Percentiles rank a stretch among this genome's conserved stretches.
These are phyloP conservation scores for Cyberlindnera nakhonratchasimensis DNA, from an alignment of 805 yeast species.

Conservation along the genomic window DNA sequence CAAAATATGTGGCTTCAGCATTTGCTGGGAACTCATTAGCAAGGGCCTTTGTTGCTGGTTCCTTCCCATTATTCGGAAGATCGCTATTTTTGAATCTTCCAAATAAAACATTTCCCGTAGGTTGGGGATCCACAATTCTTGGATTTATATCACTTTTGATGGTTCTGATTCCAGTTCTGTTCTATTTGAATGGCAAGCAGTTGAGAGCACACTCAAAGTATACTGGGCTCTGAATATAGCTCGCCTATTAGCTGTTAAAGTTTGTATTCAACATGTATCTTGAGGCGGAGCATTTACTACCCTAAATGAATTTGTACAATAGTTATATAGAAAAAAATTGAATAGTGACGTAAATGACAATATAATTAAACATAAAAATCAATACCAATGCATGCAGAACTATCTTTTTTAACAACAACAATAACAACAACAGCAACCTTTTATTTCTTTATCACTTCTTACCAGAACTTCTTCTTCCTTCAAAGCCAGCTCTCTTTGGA, in stretches of 20 bases:
- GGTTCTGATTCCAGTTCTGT: conserved; percentile 53
- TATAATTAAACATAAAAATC: conserved; percentile 2
- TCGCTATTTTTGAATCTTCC: conserved; percentile 59
- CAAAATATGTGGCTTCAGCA: conserved; percentile 58
- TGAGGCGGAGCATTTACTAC: too few species aligned
- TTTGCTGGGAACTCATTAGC: conserved; percentile 66
- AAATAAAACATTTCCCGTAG: conserved; percentile 46
- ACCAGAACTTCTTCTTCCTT: conserved; percentile 46
- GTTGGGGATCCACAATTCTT: conserved; percentile 52
- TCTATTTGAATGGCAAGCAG: conserved; percentile 45
- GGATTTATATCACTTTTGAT: conserved; percentile 46
- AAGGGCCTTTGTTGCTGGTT: conserved; percentile 62
- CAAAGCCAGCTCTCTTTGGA: conserved; percentile 83
- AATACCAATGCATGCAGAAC: conserved; percentile 2
- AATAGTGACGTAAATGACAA: not conserved
- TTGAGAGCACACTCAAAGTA: conserved; percentile 37
- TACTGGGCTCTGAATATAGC: too few species aligned
- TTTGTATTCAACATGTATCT: too few species aligned
- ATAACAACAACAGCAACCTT: not conserved
- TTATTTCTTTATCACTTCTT: conserved; percentile 4
- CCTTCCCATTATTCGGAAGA: conserved; percentile 65
- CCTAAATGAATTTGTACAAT: too few species aligned
- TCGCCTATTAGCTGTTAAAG: too few species aligned
- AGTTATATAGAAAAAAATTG: too few species aligned
- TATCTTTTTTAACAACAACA: not conserved